Conservation (phyloP, 768 basidiomycete genomes). For the Termitomyces sp. region DNA sequence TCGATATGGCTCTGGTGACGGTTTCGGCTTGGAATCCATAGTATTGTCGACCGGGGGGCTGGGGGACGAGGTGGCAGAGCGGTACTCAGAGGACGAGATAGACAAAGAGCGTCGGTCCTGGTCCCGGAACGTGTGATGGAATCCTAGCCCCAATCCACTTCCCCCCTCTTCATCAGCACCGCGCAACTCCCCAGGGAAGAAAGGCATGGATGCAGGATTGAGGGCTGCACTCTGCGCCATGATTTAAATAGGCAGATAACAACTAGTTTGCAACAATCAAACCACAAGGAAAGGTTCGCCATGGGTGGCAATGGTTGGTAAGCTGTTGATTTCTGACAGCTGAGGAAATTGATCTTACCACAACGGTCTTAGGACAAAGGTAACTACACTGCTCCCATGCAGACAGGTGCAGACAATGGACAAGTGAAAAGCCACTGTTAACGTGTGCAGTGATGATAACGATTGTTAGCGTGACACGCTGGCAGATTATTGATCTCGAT, state of each 20-base stretch:
- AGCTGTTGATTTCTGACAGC: slow-evolving; percentile 27
- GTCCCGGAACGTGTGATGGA: slow-evolving; percentile 44
- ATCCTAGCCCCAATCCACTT: slow-evolving; percentile 42
- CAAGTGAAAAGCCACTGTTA: slow-evolving; percentile 11
- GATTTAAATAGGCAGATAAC: slow-evolving; percentile 33
- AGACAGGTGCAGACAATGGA: slow-evolving; percentile 21
- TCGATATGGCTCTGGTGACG: slow-evolving; percentile 34
- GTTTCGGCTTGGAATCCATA: slow-evolving; percentile 34
- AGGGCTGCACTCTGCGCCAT: slow-evolving; percentile 78
- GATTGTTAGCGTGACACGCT: slow-evolving; percentile 12
- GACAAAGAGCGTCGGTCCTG: slow-evolving; percentile 53
- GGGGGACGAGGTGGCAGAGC: slow-evolving; percentile 69
- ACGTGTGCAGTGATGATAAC: slow-evolving; percentile 6
- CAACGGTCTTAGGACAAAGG: slow-evolving; percentile 21
- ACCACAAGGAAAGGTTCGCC: slow-evolving; percentile 28
- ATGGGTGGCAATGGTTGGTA: slow-evolving; percentile 34
- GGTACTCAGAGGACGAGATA: slow-evolving; percentile 61
- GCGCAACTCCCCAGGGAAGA: slow-evolving; percentile 73
- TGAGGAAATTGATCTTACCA: slow-evolving; percentile 26
- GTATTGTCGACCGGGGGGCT: slow-evolving; percentile 48
- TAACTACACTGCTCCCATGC: slow-evolving; percentile 44
- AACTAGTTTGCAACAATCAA: slow-evolving; percentile 38
- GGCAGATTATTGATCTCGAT: slow-evolving; percentile 8
- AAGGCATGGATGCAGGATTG: slow-evolving; percentile 81
- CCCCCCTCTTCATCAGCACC: slow-evolving; percentile 54